Conservation (phyloP, 2,329 filamentous ascomycete species). For the Beauveria bassiana region DNA sequence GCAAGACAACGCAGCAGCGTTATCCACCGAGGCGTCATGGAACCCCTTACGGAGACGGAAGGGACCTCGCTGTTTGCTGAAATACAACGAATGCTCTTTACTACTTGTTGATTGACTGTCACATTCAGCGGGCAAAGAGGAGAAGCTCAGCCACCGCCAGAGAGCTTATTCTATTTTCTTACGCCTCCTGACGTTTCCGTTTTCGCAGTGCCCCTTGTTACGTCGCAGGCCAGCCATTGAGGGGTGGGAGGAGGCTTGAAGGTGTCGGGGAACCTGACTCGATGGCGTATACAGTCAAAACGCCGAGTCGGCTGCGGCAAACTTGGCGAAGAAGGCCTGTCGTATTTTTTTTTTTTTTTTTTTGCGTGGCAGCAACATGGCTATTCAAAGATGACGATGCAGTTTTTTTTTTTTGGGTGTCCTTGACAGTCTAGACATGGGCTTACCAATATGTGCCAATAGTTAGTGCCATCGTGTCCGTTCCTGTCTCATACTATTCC, state of each 20-base stretch:
- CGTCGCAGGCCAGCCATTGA: neutral
- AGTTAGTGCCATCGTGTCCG: no score
- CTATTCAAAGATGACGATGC: neutral
- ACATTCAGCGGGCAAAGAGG: neutral
- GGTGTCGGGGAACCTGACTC: neutral
- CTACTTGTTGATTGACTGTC: neutral
- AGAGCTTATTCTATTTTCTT: neutral
- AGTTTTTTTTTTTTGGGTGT: neutral
- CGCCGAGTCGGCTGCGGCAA: neutral
- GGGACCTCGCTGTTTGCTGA: neutral
- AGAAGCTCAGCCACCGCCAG: neutral
- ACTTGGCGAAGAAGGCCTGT: neutral
- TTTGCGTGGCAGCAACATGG: no score
- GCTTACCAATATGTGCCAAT: no score
- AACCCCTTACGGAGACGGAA: neutral
- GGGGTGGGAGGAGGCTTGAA: neutral
- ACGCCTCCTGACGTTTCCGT: neutral
- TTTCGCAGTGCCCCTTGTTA: neutral
- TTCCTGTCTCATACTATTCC: no score
- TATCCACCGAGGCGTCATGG: slow-evolving; percentile 1
- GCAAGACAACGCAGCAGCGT: neutral
- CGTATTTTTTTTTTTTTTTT: no score
- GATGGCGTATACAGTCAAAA: neutral
- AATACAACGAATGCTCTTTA: neutral
- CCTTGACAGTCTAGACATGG: neutral